Conservation (phyloP, 1,284 basidiomycete species). For the Salmacisia buchloeana region DNA sequence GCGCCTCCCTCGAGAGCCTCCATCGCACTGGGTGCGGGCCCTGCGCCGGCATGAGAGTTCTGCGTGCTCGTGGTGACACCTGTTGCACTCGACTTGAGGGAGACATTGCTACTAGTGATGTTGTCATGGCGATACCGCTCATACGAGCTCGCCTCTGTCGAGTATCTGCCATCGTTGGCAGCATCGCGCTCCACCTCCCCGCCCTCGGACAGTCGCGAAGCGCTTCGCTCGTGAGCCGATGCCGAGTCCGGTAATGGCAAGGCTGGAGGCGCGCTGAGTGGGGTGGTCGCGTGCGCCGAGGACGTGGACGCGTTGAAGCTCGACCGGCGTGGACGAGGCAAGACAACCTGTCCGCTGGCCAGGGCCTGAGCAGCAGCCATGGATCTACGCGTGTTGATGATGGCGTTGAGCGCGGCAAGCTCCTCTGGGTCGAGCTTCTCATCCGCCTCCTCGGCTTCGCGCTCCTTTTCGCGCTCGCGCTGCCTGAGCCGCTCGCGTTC, state of each 20-base stretch:
- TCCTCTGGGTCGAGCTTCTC: slow-evolving; percentile 45
- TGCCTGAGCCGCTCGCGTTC: slow-evolving; percentile 11
- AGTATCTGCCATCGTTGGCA: not conserved
- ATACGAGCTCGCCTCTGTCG: not conserved
- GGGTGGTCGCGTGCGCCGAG: no score
- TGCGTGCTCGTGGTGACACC: not conserved
- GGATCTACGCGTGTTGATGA: slow-evolving; percentile 48
- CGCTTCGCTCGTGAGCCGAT: no score
- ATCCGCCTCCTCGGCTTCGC: slow-evolving; percentile 11
- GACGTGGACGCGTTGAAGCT: not conserved
- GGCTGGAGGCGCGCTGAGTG: no score
- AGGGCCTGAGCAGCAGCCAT: slow-evolving; percentile 47
- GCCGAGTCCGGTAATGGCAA: no score
- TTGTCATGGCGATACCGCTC: not conserved
- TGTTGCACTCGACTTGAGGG: not conserved
- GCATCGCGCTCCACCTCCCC: no score
- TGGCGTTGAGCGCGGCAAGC: slow-evolving; percentile 46
- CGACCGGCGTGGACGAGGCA: not conserved
- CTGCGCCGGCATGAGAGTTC: no score
- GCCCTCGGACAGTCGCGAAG: no score
- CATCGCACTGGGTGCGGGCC: no score
- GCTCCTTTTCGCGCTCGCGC: slow-evolving; percentile 9
- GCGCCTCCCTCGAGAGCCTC: no score
- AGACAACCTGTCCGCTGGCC: slow-evolving; percentile 29
- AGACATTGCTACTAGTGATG: not conserved